Percentiles rank a stretch among this genome's conserved stretches.
Evolutionary conservation across 768 basidiomycete species (phyloP).

Genomic region (Dictyophora rubrovolvata): DNA sequence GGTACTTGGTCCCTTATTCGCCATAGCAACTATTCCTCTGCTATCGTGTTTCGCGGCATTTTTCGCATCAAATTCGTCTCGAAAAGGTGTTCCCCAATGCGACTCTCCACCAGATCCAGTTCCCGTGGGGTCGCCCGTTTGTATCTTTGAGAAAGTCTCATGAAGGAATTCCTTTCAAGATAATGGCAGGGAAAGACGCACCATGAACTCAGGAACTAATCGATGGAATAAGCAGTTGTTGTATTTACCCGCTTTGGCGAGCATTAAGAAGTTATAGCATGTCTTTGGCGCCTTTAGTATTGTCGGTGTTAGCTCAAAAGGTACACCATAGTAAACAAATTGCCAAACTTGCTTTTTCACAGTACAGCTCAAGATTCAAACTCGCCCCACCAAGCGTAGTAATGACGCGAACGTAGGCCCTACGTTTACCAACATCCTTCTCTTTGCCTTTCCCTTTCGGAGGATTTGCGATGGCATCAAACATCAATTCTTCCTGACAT

Average conservation of each 20-base stretch:
- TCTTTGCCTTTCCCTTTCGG: conserved; percentile 84
- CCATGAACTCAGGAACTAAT: conserved; percentile 93
- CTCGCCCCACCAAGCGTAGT: conserved; percentile 85
- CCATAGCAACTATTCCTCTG: conserved; percentile 86
- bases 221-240: conserved; percentile 86
- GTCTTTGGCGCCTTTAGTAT: conserved; percentile 80
- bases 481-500: conserved; percentile 88
- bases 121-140: conserved; percentile 96
- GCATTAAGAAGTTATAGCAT: conserved; percentile 95
- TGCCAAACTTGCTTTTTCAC: conserved; percentile 62
- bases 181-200: conserved; percentile 21
- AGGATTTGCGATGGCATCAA: conserved; percentile 78
- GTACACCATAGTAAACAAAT: neutral
- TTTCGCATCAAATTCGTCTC: conserved; percentile 86
- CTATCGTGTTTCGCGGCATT: conserved; percentile 81
- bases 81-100: conserved; percentile 91
- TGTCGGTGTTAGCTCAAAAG: neutral
- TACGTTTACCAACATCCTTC: conserved; percentile 81
- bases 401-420: conserved; percentile 92
- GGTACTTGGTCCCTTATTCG: conserved; percentile 85
- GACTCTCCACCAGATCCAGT: conserved; percentile 91
- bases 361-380: conserved; percentile 75
- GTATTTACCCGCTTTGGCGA: conserved; percentile 86
- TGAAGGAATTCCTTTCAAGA: neutral
- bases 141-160: conserved; percentile 46